These are phyloP conservation scores for Penicillium robsamsonii DNA, from an alignment of 495 filamentous ascomycete genomes.

Conservation along the genomic window DNA sequence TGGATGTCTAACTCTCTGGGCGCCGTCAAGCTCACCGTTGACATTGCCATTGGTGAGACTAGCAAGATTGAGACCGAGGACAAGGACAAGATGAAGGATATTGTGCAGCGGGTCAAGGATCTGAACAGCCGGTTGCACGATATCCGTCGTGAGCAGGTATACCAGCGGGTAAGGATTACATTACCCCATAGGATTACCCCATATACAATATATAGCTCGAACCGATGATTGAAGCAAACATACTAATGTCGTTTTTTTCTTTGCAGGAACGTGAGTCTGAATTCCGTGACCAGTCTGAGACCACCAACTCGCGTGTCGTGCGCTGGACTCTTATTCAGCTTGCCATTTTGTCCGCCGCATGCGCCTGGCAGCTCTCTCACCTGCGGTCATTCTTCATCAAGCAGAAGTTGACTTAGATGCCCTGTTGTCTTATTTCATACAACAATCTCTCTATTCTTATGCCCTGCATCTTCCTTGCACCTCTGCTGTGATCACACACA, in stretches of 20 bases:
- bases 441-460: conserved; percentile 10
- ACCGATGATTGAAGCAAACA: not conserved
- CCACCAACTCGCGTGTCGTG: conserved; percentile 88
- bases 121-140: conserved; percentile 85
- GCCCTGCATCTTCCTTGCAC: conserved; percentile 23
- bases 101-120: conserved; percentile 86
- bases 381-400: conserved; percentile 98
- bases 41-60: conserved; percentile 94
- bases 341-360: conserved; percentile 82
- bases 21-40: conserved; percentile 78
- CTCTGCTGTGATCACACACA: conserved; percentile 15
- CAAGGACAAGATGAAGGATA: conserved; percentile 89
- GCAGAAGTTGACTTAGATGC: conserved; percentile 80
- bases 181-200: conserved; percentile 30
- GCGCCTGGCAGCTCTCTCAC: conserved; percentile 96
- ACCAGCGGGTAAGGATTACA: conserved; percentile 73
- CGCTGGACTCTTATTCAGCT: conserved; percentile 92
- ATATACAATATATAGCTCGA: not conserved
- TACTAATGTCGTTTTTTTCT: conserved; percentile 9
- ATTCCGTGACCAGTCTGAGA: conserved; percentile 95
- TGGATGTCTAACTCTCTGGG: conserved; percentile 72
- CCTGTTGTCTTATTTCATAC: conserved; percentile 18
- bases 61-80: conserved; percentile 91
- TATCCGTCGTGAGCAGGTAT: conserved; percentile 90
- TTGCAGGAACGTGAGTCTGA: conserved; percentile 91